Evolutionary conservation across 176 grass and related monocot species (phyloP).

Genomic region (Alloteropsis semialata): DNA sequence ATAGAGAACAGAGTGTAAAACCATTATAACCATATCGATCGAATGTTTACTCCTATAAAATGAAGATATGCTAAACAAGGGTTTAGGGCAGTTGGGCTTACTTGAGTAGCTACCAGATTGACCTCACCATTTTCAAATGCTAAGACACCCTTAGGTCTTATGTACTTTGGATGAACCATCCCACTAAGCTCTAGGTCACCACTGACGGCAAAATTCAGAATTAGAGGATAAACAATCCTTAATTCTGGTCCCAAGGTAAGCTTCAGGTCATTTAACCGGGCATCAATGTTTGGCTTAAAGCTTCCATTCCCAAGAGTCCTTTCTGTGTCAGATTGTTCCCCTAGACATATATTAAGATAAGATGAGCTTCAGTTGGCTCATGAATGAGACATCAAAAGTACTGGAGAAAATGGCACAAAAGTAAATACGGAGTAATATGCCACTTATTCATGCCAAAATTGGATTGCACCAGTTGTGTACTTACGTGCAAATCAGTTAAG

Average conservation of each 20-base stretch:
- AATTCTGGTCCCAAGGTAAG: constrained; percentile 90
- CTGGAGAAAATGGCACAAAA: neutral
- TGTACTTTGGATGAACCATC: constrained; percentile 84
- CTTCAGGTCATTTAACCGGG: constrained; percentile 78
- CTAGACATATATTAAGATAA: constrained; percentile 36
- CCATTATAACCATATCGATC: neutral
- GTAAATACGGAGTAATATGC: constrained; percentile 3
- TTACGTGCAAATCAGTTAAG: constrained; percentile 5
- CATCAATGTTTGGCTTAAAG: constrained; percentile 66
- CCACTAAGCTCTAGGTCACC: constrained; percentile 93
- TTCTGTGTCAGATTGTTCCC: constrained; percentile 65
- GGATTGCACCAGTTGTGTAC: neutral
- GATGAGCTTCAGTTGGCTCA: constrained; percentile 25
- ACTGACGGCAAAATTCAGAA: constrained; percentile 93
- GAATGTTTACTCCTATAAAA: neutral
- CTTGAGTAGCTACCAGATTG: constrained; percentile 97
- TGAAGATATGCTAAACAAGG: constrained; percentile 13
- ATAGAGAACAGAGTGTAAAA: constrained; percentile 24
- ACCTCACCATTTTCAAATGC: constrained; percentile 97
- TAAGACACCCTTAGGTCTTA: constrained; percentile 91
- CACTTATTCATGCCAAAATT: constrained; percentile 6
- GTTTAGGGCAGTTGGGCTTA: constrained; percentile 34
- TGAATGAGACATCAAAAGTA: constrained; percentile 3
- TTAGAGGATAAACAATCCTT: constrained; percentile 94
- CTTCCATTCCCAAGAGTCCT: constrained; percentile 65